Base-by-base conservation (phyloP, 106 monocot genomes). In the Gastrodia elata region DNA sequence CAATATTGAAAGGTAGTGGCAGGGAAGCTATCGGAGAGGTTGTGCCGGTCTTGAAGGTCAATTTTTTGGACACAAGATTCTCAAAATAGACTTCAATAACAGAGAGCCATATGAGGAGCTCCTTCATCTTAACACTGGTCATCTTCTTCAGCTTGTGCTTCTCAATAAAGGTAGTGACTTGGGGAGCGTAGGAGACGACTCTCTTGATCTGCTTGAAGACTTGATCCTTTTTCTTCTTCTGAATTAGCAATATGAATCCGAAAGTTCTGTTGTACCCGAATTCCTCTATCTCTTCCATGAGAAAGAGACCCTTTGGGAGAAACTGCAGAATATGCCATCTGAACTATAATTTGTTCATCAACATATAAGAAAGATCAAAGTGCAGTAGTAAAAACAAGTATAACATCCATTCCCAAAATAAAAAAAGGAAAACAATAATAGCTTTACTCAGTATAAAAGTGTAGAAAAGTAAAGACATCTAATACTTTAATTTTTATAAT, bases 151-250 rank as follows among this genome's bases (percentile, higher is more conserved):
- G 20, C 41, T 70, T 71, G 5, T 16, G 39, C 15, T 70, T 70
- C 71, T 77, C 77, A 0, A 77, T 71, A 4, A 77, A 71, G 24
- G 77, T 71, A 1, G 77, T 77, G 20, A 77, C 77, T 14, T 77
- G 71, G 3, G 77, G 30, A 0, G 70, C 77, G 52, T 77, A 77
- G 8, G 77, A 71, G 8, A 77, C 77, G 1, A 39, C 57, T 2
- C 71, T 55, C 77, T 77, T 77, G 71, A 71, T 77, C 58, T 77
- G 70, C 71, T 77, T 58, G 58, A 77, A 77, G 7, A 38, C 71
- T 8, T 77, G 59, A 4, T 70, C 49, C 39, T 58, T 77, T 4
- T 39, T 70, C 77, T 77, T 77, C 57, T 40, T 77, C 8, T 77
- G 77, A 18, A 58, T 57, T 15, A 77, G 48, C 77, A 69, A 77